A percentile compares a stretch with the other conserved stretches of the same genome.
phyloP scores from a whole-genome alignment of 495 filamentous ascomycete species.

The Hyaloscypha hepaticicola region DNA sequence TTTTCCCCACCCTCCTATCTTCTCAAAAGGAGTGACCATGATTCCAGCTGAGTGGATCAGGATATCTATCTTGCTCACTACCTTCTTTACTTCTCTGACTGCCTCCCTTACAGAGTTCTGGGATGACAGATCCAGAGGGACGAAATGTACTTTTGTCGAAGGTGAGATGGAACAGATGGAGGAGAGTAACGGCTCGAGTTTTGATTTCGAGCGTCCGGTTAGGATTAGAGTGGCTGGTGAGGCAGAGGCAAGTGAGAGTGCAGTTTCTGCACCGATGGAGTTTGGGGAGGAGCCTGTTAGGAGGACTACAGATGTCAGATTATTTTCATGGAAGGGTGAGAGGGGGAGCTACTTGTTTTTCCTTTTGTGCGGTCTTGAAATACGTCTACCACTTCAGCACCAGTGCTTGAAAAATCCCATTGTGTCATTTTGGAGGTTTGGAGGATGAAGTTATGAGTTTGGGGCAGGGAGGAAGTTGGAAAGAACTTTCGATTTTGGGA shows the following conservation, averaged over 20 bases:
- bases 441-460: neutral
- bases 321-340: no score
- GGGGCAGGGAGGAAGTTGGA: no score
- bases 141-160: slow-evolving; percentile 22
- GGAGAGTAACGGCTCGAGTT: slow-evolving; percentile 25
- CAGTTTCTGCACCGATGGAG: slow-evolving; percentile 34
- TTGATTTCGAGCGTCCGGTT: slow-evolving; percentile 45
- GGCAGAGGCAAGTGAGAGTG: slow-evolving; percentile 47
- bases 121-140: slow-evolving; percentile 41
- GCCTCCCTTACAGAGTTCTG: slow-evolving; percentile 44
- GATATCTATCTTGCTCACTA: slow-evolving; percentile 36
- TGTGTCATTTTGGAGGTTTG: slow-evolving; percentile 2
- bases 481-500: no score
- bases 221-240: slow-evolving; percentile 51
- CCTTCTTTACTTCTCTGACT: slow-evolving; percentile 36
- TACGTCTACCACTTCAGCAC: slow-evolving; percentile 34
- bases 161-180: slow-evolving; percentile 2
- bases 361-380: slow-evolving; percentile 21
- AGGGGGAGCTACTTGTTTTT: slow-evolving; percentile 25
- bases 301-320: slow-evolving; percentile 19
- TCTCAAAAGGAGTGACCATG: slow-evolving; percentile 17
- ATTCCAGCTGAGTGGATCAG: slow-evolving; percentile 25
- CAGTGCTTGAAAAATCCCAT: slow-evolving; percentile 11
- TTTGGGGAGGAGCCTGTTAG: slow-evolving; percentile 32
- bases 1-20: neutral